Conservation (phyloP, 164 flowering plant species). For the Kalanchoe fedtschenkoi region DNA sequence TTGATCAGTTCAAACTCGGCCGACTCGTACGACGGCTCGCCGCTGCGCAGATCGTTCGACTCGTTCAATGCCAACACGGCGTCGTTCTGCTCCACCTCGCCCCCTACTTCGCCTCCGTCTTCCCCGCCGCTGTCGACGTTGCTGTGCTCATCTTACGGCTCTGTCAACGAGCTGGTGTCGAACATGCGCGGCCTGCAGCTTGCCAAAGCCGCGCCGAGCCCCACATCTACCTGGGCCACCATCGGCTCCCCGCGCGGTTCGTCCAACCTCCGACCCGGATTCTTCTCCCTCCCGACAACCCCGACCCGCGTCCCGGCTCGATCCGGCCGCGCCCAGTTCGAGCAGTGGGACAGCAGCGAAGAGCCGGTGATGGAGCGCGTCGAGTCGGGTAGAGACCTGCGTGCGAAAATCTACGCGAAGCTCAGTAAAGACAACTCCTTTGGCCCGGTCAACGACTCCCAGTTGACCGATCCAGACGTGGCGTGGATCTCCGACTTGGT, state of each 20-base stretch:
- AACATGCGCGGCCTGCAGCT: slow-evolving; percentile 30
- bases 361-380: slow-evolving; percentile 65
- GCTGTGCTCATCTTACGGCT: slow-evolving; percentile 9
- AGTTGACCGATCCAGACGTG: slow-evolving; percentile 21
- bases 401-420: slow-evolving; percentile 53
- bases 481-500: slow-evolving; percentile 25
- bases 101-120: slow-evolving; percentile 18
- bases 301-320: slow-evolving; percentile 27
- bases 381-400: slow-evolving; percentile 57
- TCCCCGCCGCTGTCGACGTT: slow-evolving; percentile 29
- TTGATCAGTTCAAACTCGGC: slow-evolving; percentile 8
- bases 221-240: slow-evolving; percentile 15
- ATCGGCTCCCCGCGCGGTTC: slow-evolving; percentile 23
- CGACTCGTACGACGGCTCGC: slow-evolving; percentile 20
- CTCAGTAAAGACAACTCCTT: slow-evolving; percentile 56
- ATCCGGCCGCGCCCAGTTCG: slow-evolving; percentile 16
- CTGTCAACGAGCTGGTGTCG: slow-evolving; percentile 19
- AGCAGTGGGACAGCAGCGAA: slow-evolving; percentile 34
- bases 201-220: slow-evolving; percentile 15
- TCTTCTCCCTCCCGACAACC: slow-evolving; percentile 29
- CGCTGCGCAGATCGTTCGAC: slow-evolving; percentile 14
- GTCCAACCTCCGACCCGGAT: slow-evolving; percentile 20
- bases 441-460: slow-evolving; percentile 20
- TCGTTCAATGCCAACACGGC: slow-evolving; percentile 8
- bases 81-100: background rate